A percentile compares a stretch with the other conserved stretches of the same genome.
Evolutionary conservation across 306 rosid genomes (phyloP).

Genomic region (Cucurbita moschata): DNA sequence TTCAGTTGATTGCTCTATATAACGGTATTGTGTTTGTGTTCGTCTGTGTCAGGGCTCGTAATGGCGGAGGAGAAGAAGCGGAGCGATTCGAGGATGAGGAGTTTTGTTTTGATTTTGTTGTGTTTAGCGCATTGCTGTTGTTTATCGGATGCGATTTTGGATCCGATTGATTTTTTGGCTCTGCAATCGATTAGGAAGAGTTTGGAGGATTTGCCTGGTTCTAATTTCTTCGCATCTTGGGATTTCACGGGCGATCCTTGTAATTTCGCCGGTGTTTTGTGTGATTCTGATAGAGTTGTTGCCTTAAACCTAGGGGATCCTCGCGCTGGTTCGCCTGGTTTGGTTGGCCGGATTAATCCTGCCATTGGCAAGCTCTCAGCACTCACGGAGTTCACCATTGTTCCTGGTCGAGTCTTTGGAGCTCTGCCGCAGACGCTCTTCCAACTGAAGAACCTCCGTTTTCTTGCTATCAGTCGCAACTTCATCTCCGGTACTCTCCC

Average conservation of each 20-base stretch:
- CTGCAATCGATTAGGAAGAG: constrained; percentile 70
- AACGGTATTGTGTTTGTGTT: not conserved
- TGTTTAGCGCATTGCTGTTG: constrained; percentile 19
- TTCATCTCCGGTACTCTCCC: constrained; percentile 78
- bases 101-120: constrained; percentile 9
- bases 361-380: constrained; percentile 69
- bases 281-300: constrained; percentile 64
- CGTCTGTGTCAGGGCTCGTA: constrained; percentile 6
- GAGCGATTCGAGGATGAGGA: not conserved
- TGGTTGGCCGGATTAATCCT: constrained; percentile 62
- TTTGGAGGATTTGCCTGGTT: constrained; percentile 71
- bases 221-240: constrained; percentile 71
- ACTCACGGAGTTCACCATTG: constrained; percentile 66
- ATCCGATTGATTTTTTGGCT: constrained; percentile 84
- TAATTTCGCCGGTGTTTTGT: constrained; percentile 73
- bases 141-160: constrained; percentile 37
- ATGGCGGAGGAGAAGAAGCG: constrained; percentile 28
- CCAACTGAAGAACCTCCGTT: constrained; percentile 45
- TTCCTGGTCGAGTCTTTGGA: constrained; percentile 74
- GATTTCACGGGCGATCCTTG: constrained; percentile 97
- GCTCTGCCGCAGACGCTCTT: constrained; percentile 42
- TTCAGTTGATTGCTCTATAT: not conserved
- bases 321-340: constrained; percentile 69
- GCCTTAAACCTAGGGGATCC: constrained; percentile 92
- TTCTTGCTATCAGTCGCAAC: constrained; percentile 75